Evolutionary conservation across 306 rosid species (phyloP).

Genomic region (Lablab purpureus): DNA sequence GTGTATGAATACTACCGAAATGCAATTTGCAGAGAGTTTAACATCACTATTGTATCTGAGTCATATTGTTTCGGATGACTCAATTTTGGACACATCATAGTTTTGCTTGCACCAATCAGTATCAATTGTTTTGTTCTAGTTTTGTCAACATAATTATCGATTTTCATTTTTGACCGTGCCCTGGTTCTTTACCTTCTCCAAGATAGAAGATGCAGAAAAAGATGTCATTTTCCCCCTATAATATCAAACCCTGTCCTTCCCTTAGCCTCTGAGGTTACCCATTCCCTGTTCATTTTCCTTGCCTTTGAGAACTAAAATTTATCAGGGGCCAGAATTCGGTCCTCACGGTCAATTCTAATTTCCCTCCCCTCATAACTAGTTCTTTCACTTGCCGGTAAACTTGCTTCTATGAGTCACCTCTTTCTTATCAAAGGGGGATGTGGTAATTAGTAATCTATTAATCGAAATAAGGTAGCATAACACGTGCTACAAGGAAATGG

Average conservation of each 20-base stretch:
- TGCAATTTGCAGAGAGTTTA: neutral
- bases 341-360: neutral
- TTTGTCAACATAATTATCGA: neutral
- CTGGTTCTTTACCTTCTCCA: neutral
- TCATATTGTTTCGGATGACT: constrained; percentile 11
- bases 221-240: neutral
- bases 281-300: constrained; percentile 4
- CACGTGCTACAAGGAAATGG: neutral
- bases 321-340: neutral
- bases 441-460: neutral
- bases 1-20: neutral
- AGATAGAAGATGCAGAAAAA: neutral
- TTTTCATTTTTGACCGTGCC: constrained; percentile 16
- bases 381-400: neutral
- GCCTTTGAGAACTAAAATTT: neutral
- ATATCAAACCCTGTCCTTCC: too few relatives aligned
- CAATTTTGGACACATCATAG: neutral
- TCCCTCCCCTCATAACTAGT: constrained; percentile 1
- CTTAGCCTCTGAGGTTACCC: neutral
- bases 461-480: neutral
- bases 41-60: neutral
- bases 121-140: neutral
- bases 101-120: neutral
- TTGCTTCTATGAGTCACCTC: neutral
- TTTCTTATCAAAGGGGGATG: neutral